Conservation (phyloP, 164 flowering plant genomes). For the Euptelea pleiosperma region DNA sequence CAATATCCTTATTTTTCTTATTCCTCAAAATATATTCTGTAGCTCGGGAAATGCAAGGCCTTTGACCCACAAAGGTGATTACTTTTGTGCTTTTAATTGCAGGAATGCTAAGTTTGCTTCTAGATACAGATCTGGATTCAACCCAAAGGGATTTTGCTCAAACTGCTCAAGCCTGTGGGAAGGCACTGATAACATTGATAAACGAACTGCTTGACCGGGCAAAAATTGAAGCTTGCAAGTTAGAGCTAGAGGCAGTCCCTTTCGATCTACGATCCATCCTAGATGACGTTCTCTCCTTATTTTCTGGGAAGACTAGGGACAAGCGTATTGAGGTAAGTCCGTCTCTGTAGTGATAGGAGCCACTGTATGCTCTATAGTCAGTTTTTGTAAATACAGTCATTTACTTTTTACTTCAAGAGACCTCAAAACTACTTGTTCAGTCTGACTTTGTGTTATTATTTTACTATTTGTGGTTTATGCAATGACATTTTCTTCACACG, state of each 20-base stretch:
- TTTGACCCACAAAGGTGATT: not conserved
- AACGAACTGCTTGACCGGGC: slow-evolving; percentile 95
- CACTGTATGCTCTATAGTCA: too few species aligned
- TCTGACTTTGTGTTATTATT: not conserved
- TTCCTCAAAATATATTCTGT: not conserved
- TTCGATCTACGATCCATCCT: slow-evolving; percentile 68
- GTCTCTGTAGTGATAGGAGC: not conserved
- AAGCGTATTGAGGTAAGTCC: slow-evolving; percentile 76
- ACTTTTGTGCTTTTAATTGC: slow-evolving; percentile 12
- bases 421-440: too few species aligned
- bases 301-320: slow-evolving; percentile 77
- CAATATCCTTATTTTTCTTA: not conserved
- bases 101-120: slow-evolving; percentile 89
- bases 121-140: slow-evolving; percentile 73
- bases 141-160: slow-evolving; percentile 78
- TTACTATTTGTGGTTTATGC: not conserved
- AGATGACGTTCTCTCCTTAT: slow-evolving; percentile 85
- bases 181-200: slow-evolving; percentile 73
- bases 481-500: not conserved
- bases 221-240: slow-evolving; percentile 90
- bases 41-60: not conserved
- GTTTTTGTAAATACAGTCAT: too few species aligned
- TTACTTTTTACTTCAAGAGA: too few species aligned
- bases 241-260: slow-evolving; percentile 79
- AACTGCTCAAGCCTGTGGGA: slow-evolving; percentile 91